Base-by-base conservation (phyloP, 768 basidiomycete genomes). In the Boletus bicolor region DNA sequence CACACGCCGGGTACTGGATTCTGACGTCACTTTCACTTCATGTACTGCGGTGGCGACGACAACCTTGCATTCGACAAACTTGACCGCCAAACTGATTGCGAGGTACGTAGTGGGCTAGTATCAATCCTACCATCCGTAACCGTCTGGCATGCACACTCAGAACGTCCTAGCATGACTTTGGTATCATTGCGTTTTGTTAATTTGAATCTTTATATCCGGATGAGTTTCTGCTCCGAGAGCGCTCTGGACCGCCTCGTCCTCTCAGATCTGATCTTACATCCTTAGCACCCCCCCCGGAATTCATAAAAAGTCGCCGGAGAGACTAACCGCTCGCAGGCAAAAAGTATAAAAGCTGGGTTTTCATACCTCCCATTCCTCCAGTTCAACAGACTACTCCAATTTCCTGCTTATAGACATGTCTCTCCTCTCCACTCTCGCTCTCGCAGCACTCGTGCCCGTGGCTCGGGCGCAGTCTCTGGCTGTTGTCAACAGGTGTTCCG, bases 381-480 rank as follows among this genome's bases (percentile, higher is more conserved):
- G 38, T 35, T 45, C 55, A 49, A 51, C 30, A 35, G 12, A 34
- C 7, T 10, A 32, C 21, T 32, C 19, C 51, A 41, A 47, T 44
- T 37, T 2, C 24, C 21, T 52, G 41, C 30, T 17, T 35, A 24
- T 26, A 51, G 10, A 35, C 53, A 73, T 71, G 69, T 34, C 44
- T 54, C 48, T 55, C 24, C 14, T 64, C 57, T 62, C 62, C 38
- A 42, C 52, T 41, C 49, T 70, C 26, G 54, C 59, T 49, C 49
- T 67, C 26, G 62, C 58, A 32, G 60, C 61, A 26, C 26, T 72
- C 8, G 61, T 47, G n/a, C 19, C 57, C 5, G 47, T 62, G 32
- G 61, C 58, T 35, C 60, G 53, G 47, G 72, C 70, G 44, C 63
- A 62, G 54, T 73, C 70, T 24, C 44, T 72, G 44, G 67, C n/a